phyloP scores from a whole-genome alignment of 495 filamentous ascomycete genomes.

The Sordaria brevicollis region DNA sequence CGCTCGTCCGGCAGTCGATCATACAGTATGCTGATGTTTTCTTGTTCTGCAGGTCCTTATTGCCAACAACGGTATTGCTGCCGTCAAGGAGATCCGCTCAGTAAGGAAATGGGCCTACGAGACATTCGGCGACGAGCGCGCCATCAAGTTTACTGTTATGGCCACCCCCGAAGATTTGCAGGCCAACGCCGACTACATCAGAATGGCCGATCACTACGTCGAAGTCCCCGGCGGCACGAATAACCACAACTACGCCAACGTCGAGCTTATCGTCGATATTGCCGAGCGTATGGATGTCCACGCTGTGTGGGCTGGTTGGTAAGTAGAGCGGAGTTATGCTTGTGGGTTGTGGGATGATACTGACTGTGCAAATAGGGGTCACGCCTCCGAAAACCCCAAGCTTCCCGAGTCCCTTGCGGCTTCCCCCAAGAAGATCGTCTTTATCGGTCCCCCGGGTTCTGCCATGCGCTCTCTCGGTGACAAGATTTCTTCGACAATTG shows the following conservation, averaged over 20 bases:
- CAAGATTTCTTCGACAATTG: constrained; percentile 99
- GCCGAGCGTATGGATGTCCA: constrained; percentile 98
- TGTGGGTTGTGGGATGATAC: not conserved
- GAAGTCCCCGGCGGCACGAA: constrained; percentile 99
- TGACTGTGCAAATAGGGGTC: constrained; percentile 53
- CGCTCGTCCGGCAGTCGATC: too few species aligned
- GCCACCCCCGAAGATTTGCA: constrained; percentile 97
- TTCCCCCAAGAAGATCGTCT: constrained; percentile 95
- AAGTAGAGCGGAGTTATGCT: constrained; percentile 21
- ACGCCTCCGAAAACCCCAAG: constrained; percentile 97
- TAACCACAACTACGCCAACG: constrained; percentile 99
- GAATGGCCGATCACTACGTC: constrained; percentile 99
- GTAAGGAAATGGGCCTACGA: constrained; percentile 99
- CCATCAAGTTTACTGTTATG: constrained; percentile 99
- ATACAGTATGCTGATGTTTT: not conserved
- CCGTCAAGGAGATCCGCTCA: constrained; percentile 96
- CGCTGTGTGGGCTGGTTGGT: constrained; percentile 99
- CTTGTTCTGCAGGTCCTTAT: constrained; percentile 68
- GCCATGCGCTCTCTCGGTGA: constrained; percentile 98
- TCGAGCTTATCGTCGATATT: constrained; percentile 97
- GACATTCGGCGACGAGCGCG: constrained; percentile 93
- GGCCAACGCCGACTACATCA: constrained; percentile 98
- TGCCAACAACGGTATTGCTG: constrained; percentile 99
- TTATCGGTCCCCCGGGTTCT: constrained; percentile 94
- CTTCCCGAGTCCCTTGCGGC: constrained; percentile 91